A percentile compares a stretch with the other conserved stretches of the same genome.
phyloP scores from a whole-genome alignment of 2,329 filamentous ascomycete species.

The Lomentospora prolificans region DNA sequence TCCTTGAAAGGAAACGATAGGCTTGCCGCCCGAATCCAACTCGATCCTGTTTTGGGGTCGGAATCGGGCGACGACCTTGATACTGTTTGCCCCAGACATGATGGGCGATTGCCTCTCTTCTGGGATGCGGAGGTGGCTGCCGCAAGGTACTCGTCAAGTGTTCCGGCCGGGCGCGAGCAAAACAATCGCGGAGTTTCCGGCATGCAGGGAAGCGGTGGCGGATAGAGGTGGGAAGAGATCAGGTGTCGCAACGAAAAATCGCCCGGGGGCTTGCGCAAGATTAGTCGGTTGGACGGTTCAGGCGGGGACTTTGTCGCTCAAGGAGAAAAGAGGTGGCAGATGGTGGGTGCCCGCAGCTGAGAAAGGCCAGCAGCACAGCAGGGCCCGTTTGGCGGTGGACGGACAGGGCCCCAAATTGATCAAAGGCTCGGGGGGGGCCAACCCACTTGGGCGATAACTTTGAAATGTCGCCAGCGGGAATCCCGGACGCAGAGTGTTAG shows the following conservation, averaged over 20 bases:
- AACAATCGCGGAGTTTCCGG: neutral
- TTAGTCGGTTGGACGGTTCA: neutral
- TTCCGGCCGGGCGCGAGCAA: neutral
- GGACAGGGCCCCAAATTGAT: neutral
- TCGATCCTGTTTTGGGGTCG: conserved; percentile 94
- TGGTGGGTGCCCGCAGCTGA: neutral
- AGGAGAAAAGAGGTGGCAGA: neutral
- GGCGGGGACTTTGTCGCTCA: neutral
- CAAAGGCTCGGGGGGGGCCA: neutral
- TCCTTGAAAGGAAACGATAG: conserved; percentile 80
- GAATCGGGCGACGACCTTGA: conserved; percentile 94
- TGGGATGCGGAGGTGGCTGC: neutral
- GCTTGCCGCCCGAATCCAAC: conserved; percentile 78
- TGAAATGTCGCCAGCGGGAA: neutral
- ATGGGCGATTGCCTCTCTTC: conserved; percentile 15
- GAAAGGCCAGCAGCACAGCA: neutral
- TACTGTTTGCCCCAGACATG: conserved; percentile 51
- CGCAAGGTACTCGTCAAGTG: neutral
- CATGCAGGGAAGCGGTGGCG: neutral
- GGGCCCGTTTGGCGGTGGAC: neutral
- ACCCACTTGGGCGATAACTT: neutral
- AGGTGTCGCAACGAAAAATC: conserved; percentile 4
- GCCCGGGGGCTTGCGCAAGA: conserved; percentile 1
- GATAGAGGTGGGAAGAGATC: neutral
- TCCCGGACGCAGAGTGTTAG: neutral